Evolutionary conservation across 2,329 filamentous ascomycete genomes (phyloP), one percentile per base, ranked within the genome.

Genomic region (Clonostachys rosea): DNA sequence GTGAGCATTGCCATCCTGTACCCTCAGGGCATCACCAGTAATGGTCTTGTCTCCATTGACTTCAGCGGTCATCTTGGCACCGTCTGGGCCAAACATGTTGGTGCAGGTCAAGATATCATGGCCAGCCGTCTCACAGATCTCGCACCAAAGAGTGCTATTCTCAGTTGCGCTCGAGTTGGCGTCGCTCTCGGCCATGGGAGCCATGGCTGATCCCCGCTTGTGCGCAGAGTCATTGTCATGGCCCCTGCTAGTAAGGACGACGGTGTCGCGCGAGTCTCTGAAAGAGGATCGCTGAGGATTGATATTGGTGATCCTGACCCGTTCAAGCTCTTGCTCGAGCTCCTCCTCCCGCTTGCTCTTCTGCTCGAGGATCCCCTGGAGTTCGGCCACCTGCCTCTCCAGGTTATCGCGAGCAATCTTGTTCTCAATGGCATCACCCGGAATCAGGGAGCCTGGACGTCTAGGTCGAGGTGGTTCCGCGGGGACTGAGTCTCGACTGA

Each of bases 81-180:
- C 62, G 24, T 70, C 70, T 8, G 71, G 62, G 3, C 78, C 83
- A 65, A 89, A 92, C 84, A 96, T 94, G 65, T 90, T 92, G 46
- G 88, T 91, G 75, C 92, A 97, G 18, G 89, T 95, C 48, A 97
- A 74, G 50, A 97, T 96, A 59, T 97, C 92, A 61, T 97, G 92
- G 14, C 92, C 91, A 42, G 82, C 79, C 34, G 88, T 89, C 70
- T 96, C 91, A 69, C 92, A 97, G 52, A 97, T 94, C 69, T 97
- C 94, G 67, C 92, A 97, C 87, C 89, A 95, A 52, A 91, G 77
- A 14, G 77, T 81, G 62, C 83, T 87, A 57, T 77, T 84, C 61
- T 91, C 88, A 37, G 86, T 89, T 18, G 81, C 78, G 30, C 79
- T 82, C 36, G 86, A 88, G 64, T 86, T 78, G 13, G 76, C 74